These are phyloP conservation scores for Orbilia blumenaviensis DNA, from an alignment of 2,329 filamentous ascomycete species.

Conservation along the genomic window DNA sequence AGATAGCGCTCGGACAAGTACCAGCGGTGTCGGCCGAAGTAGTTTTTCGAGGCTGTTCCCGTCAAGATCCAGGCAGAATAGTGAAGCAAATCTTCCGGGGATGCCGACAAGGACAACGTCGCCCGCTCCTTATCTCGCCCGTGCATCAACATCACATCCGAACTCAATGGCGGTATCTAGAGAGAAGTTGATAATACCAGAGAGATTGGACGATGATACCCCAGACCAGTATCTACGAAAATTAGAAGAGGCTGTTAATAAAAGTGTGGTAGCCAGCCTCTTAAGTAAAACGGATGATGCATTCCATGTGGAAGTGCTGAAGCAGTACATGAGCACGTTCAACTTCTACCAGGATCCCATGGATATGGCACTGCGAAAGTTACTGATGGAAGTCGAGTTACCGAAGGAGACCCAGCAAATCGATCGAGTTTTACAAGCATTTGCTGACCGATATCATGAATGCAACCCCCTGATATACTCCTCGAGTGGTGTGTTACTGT, in stretches of 20 bases:
- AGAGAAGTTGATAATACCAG: slow-evolving; percentile 72
- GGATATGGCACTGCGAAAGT: slow-evolving; percentile 93
- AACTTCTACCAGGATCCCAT: slow-evolving; percentile 96
- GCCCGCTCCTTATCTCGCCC: slow-evolving; percentile 55
- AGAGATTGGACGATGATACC: slow-evolving; percentile 85
- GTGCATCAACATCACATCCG: slow-evolving; percentile 74
- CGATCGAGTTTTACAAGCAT: slow-evolving; percentile 89
- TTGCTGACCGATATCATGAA: slow-evolving; percentile 96
- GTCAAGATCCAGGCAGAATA: slow-evolving; percentile 79
- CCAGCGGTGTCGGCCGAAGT: slow-evolving; percentile 72
- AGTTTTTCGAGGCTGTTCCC: slow-evolving; percentile 91
- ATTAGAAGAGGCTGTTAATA: slow-evolving; percentile 80
- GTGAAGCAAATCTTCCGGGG: slow-evolving; percentile 73
- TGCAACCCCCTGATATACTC: slow-evolving; percentile 97
- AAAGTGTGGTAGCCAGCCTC: slow-evolving; percentile 83
- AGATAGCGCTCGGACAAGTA: slow-evolving; percentile 50
- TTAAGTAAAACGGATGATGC: slow-evolving; percentile 85
- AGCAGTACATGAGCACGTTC: slow-evolving; percentile 95
- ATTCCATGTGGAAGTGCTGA: slow-evolving; percentile 82
- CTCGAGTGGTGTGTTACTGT: slow-evolving; percentile 67
- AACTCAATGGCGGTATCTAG: slow-evolving; percentile 82
- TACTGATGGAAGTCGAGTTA: slow-evolving; percentile 94
- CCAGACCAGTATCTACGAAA: slow-evolving; percentile 87
- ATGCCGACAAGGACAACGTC: slow-evolving; percentile 55
- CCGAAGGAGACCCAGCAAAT: slow-evolving; percentile 99